phyloP scores from a whole-genome alignment of 129 eudicot species.

The Pseudognaphalium luteoalbum region DNA sequence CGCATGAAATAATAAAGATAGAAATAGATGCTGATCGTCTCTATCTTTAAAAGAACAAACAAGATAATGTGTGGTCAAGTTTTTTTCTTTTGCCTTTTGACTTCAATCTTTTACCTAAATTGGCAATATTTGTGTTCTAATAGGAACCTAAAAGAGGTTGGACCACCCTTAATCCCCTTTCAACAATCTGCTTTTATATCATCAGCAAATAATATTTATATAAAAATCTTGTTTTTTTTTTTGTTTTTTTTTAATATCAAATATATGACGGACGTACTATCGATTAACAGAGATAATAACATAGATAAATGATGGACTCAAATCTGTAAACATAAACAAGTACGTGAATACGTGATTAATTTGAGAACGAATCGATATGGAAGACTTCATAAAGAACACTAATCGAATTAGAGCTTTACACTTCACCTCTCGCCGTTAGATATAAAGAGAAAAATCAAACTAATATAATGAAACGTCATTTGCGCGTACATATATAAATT shows the following conservation, averaged over 20 bases:
- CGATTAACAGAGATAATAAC: too few relatives aligned
- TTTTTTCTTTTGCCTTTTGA: slow-evolving; percentile 34
- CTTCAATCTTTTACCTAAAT: slow-evolving; percentile 34
- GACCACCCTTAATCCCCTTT: slow-evolving; percentile 31
- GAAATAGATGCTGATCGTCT: slow-evolving; percentile 31
- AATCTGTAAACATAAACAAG: neutral
- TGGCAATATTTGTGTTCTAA: slow-evolving; percentile 28
- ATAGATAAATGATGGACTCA: neutral
- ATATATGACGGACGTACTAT: too few relatives aligned
- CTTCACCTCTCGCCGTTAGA: neutral
- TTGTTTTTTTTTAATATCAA: too few relatives aligned
- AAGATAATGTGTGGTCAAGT: slow-evolving; percentile 27
- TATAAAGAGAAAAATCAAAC: slow-evolving; percentile 10
- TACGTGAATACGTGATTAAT: too few relatives aligned
- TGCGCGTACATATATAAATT: slow-evolving; percentile 1
- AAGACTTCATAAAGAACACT: neutral
- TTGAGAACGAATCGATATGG: neutral
- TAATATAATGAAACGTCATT: slow-evolving; percentile 22
- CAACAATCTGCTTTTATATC: neutral
- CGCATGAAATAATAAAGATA: slow-evolving; percentile 17
- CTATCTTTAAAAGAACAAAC: slow-evolving; percentile 31
- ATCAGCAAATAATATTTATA: neutral
- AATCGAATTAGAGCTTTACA: neutral
- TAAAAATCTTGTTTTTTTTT: neutral
- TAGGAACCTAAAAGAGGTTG: slow-evolving; percentile 32